Evolutionary conservation across 2,329 filamentous ascomycete genomes (phyloP).

Genomic region (Arthroderma sp.): DNA sequence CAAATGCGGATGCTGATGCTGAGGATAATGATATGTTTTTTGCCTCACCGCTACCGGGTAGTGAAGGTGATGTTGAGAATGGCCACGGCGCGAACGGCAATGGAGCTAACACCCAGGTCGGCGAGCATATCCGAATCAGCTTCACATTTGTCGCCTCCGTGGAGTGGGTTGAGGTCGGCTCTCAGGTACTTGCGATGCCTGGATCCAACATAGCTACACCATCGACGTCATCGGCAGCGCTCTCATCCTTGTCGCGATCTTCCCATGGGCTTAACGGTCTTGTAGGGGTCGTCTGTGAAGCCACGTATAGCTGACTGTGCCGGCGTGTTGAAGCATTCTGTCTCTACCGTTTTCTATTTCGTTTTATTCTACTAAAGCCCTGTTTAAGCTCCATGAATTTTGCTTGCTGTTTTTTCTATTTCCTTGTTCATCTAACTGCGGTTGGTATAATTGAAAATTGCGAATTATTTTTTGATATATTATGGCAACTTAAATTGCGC

Average conservation of each 20-base stretch:
- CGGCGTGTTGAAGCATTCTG: no score
- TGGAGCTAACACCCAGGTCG: neutral
- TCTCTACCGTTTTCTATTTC: no score
- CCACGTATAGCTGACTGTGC: constrained; percentile 11
- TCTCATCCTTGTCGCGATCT: constrained; percentile 34
- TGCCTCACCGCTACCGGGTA: no score
- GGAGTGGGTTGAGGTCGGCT: constrained; percentile 45
- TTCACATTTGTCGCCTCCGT: constrained; percentile 45
- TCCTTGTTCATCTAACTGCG: no score
- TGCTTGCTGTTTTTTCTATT: no score
- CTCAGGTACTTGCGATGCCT: constrained; percentile 47
- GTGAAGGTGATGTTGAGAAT: neutral
- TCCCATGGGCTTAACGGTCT: constrained; percentile 46
- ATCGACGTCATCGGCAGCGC: constrained; percentile 25
- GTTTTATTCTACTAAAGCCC: no score
- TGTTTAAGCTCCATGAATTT: no score
- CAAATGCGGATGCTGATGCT: constrained; percentile 12
- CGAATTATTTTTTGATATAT: no score
- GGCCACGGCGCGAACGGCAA: neutral
- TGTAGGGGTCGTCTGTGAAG: constrained; percentile 37
- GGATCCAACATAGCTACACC: constrained; percentile 36
- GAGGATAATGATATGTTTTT: constrained; percentile 2
- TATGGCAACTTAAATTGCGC: no score
- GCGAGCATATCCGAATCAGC: constrained; percentile 32
- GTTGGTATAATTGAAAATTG: no score